phyloP scores from a whole-genome alignment of 768 basidiomycete species.

The Boletus insuetus region DNA sequence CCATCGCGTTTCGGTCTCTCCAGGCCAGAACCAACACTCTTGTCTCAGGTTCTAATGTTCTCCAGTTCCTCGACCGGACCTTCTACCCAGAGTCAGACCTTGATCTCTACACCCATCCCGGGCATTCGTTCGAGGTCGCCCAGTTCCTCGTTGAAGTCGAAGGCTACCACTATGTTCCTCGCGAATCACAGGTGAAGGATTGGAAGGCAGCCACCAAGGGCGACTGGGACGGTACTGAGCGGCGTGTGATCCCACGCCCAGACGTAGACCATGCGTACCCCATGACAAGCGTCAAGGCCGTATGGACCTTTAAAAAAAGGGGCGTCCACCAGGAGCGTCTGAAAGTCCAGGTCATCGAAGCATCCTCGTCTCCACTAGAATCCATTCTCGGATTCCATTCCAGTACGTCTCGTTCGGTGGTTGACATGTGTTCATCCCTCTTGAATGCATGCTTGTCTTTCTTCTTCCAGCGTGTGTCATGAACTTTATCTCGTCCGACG shows the following conservation, averaged over 20 bases:
- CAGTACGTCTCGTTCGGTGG: slow-evolving; percentile 31
- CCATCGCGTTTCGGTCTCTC: slow-evolving; percentile 39
- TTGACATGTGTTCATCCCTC: neutral
- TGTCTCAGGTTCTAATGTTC: slow-evolving; percentile 53
- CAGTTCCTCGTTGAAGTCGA: slow-evolving; percentile 31
- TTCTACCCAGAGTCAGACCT: slow-evolving; percentile 48
- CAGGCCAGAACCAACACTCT: slow-evolving; percentile 43
- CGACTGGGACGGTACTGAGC: slow-evolving; percentile 20
- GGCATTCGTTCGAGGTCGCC: slow-evolving; percentile 30
- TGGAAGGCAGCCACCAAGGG: slow-evolving; percentile 10
- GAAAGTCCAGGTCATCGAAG: slow-evolving; percentile 42
- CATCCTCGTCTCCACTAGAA: slow-evolving; percentile 18
- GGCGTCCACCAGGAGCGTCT: neutral
- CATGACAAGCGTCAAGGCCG: slow-evolving; percentile 1
- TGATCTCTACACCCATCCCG: slow-evolving; percentile 45
- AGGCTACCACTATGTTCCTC: neutral
- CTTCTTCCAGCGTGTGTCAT: slow-evolving; percentile 8
- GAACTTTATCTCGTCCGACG: slow-evolving; percentile 42
- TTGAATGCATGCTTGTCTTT: neutral
- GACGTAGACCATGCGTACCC: neutral
- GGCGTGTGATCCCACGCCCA: neutral
- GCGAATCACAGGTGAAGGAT: slow-evolving; percentile 14
- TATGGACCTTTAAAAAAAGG: slow-evolving; percentile 27
- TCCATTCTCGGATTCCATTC: slow-evolving; percentile 48
- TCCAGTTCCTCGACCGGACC: slow-evolving; percentile 49